A percentile compares a stretch with the other conserved stretches of the same genome.
These are phyloP conservation scores for Cornus suecica DNA, from an alignment of 148 eudicot genomes.

Conservation along the genomic window DNA sequence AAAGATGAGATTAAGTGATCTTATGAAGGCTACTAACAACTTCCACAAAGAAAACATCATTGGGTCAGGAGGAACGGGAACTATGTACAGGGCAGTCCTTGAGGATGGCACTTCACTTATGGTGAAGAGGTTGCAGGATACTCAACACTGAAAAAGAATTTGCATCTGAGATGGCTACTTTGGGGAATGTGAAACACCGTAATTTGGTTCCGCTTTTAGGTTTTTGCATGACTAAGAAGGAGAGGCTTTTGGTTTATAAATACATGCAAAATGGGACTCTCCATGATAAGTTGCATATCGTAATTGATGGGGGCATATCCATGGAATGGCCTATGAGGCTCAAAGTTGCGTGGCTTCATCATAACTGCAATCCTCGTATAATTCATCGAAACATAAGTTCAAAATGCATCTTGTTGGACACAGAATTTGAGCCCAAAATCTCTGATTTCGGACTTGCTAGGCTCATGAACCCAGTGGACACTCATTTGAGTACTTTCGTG, in stretches of 20 bases:
- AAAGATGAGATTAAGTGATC: conserved; percentile 58
- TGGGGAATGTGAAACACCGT: conserved; percentile 54
- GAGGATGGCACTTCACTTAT: conserved; percentile 56
- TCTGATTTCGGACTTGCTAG: conserved; percentile 72
- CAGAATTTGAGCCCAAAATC: conserved; percentile 48
- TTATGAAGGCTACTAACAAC: conserved; percentile 65
- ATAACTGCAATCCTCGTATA: conserved; percentile 60
- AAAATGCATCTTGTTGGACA: conserved; percentile 53
- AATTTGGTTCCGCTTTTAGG: conserved; percentile 70
- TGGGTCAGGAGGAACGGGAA: conserved; percentile 56
- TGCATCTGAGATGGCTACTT: conserved; percentile 59
- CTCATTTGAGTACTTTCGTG: conserved; percentile 66
- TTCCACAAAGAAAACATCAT: conserved; percentile 60
- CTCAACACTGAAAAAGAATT: conserved; percentile 63
- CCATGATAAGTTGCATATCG: conserved; percentile 41
- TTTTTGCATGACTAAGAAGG: conserved; percentile 58
- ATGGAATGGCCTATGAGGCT: conserved; percentile 54
- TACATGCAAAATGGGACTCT: conserved; percentile 63
- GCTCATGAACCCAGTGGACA: conserved; percentile 67
- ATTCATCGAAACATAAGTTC: conserved; percentile 65
- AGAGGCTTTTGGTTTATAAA: conserved; percentile 58
- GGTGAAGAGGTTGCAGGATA: conserved; percentile 59
- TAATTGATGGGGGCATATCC: conserved; percentile 25
- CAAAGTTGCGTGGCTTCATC: conserved; percentile 70
- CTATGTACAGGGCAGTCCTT: conserved; percentile 51